Conservation (phyloP, 2,329 filamentous ascomycete species). For the Periconia macrospinosa region DNA sequence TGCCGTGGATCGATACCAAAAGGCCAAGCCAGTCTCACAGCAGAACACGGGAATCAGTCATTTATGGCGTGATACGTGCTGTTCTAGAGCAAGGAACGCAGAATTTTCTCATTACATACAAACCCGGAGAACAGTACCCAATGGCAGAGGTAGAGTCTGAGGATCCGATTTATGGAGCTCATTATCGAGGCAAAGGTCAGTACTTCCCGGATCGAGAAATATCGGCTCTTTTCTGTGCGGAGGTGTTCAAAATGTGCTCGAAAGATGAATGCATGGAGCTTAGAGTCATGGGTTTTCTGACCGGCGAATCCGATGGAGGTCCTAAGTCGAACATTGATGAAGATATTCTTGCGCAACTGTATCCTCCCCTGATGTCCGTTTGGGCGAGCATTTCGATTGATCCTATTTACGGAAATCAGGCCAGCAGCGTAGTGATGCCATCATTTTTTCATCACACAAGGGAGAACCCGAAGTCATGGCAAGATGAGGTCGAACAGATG, state of each 20-base stretch:
- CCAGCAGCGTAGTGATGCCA: too few species aligned
- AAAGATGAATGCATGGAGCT: not conserved
- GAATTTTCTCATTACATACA: not conserved
- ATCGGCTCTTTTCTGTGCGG: not conserved
- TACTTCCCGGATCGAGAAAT: not conserved
- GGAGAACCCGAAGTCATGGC: too few species aligned
- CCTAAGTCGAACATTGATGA: too few species aligned
- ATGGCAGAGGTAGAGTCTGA: not conserved
- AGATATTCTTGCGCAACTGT: too few species aligned
- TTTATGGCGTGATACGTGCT: too few species aligned
- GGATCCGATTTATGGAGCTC: not conserved
- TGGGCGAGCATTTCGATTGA: not conserved
- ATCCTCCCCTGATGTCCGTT: not conserved
- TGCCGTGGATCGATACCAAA: not conserved
- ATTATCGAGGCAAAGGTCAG: not conserved
- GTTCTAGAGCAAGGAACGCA: not conserved
- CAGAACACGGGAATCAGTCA: too few species aligned
- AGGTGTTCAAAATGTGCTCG: not conserved
- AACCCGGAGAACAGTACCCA: not conserved
- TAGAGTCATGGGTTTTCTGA: too few species aligned
- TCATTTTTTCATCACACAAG: too few species aligned
- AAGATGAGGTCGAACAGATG: not conserved
- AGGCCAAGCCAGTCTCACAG: too few species aligned
- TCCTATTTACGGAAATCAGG: not conserved
- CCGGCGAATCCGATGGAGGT: too few species aligned